phyloP scores from a whole-genome alignment of 2,329 filamentous ascomycete genomes.

The Pseudohalonectria lignicola region DNA sequence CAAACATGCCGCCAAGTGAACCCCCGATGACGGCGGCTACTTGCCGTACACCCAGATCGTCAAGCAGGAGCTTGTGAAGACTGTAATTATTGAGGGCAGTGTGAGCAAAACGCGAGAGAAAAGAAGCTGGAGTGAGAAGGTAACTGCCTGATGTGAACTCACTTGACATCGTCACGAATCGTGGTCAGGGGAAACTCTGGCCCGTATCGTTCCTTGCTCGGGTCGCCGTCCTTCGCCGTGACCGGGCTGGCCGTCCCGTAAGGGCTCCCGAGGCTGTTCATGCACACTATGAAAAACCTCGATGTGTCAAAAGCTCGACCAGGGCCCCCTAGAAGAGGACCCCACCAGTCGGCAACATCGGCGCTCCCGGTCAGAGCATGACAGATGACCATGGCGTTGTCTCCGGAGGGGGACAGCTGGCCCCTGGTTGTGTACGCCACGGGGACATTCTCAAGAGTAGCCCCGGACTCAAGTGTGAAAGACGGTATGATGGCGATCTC shows the following conservation, averaged over 20 bases:
- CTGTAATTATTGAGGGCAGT: constrained; percentile 33
- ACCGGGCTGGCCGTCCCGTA: constrained; percentile 84
- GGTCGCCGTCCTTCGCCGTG: constrained; percentile 76
- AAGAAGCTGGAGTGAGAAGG: too few species aligned
- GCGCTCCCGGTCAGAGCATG: constrained; percentile 79
- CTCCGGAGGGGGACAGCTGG: constrained; percentile 42
- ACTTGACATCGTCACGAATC: constrained; percentile 92
- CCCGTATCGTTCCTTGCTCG: constrained; percentile 67
- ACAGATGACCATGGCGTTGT: constrained; percentile 68
- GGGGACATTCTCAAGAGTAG: constrained; percentile 65
- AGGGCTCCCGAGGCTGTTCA: constrained; percentile 76
- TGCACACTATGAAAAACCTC: constrained; percentile 75
- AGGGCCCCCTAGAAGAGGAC: constrained; percentile 65
- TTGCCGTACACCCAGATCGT: constrained; percentile 69
- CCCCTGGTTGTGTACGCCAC: constrained; percentile 58
- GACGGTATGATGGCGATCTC: constrained; percentile 75
- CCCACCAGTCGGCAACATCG: constrained; percentile 84
- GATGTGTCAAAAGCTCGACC: constrained; percentile 73
- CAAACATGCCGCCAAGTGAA: constrained; percentile 82
- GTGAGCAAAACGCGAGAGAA: too few species aligned
- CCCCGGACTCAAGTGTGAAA: constrained; percentile 89
- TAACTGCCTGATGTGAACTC: too few species aligned
- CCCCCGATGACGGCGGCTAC: constrained; percentile 72
- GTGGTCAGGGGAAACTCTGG: constrained; percentile 95
- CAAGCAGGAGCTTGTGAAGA: constrained; percentile 68